A percentile compares a stretch with the other conserved stretches of the same genome.
Conservation (phyloP, 1,284 basidiomycete genomes). For the Moesziomyces parantarcticus region DNA sequence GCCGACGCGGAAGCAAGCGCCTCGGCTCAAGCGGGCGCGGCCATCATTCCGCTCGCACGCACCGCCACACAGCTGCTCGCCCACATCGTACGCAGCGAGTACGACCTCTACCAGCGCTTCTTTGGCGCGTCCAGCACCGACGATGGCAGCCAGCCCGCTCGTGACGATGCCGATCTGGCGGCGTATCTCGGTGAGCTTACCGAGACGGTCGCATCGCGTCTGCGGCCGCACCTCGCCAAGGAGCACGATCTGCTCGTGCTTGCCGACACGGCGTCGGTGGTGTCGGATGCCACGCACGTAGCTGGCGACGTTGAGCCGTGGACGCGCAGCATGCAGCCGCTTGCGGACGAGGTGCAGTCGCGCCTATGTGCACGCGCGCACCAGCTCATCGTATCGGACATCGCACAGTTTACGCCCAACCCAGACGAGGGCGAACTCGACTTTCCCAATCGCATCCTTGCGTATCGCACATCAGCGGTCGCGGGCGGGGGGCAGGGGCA, state of each 20-base stretch:
- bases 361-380: conserved; percentile 35
- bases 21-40: not conserved
- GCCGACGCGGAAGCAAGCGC: conserved; percentile 29
- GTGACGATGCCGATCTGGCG: conserved; percentile 10
- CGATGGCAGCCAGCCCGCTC: not conserved
- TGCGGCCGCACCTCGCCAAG: conserved; percentile 26
- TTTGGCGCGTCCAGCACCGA: conserved; percentile 4
- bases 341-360: conserved; percentile 34
- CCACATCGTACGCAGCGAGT: conserved; percentile 20
- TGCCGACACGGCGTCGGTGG: conserved; percentile 6
- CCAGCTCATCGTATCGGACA: conserved; percentile 19
- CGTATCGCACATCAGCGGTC: conserved; percentile 6
- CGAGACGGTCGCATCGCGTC: conserved; percentile 17
- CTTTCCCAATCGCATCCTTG: conserved; percentile 31
- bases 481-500: conserved; percentile 5
- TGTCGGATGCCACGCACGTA: conserved; percentile 9
- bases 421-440: conserved; percentile 38
- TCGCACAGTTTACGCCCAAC: conserved; percentile 27
- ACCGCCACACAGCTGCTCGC: conserved; percentile 5
- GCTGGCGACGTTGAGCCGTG: not conserved
- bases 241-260: conserved; percentile 27
- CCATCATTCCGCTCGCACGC: conserved; percentile 10
- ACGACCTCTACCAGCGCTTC: conserved; percentile 30
- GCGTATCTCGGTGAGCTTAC: conserved; percentile 24
- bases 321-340: conserved; percentile 12